Evolutionary conservation across 805 yeast species (phyloP).

Genomic region (Metschnikowia proteae): DNA sequence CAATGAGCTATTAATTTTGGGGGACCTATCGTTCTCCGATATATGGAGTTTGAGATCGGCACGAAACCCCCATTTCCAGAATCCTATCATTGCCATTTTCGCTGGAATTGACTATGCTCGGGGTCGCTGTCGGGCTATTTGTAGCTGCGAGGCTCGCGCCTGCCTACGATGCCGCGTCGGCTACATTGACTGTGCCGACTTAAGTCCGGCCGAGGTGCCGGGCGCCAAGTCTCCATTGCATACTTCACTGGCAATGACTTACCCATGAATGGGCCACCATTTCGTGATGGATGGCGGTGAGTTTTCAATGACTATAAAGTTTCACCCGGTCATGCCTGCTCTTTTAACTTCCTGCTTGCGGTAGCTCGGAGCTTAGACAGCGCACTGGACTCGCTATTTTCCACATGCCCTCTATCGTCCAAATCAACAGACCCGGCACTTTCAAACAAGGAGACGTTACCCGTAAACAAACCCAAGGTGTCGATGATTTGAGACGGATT

Average conservation of each 20-base stretch:
- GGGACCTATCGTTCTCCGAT: slow-evolving; percentile 17
- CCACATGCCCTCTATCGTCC: slow-evolving; percentile 73
- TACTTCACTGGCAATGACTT: background rate
- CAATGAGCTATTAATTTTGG: slow-evolving; percentile 5
- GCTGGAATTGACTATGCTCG: background rate
- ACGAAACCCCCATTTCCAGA: slow-evolving; percentile 38
- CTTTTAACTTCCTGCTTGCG: slow-evolving; percentile 8
- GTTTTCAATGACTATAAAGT: background rate
- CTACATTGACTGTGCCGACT: background rate
- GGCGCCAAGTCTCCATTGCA: background rate
- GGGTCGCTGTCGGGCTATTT: background rate
- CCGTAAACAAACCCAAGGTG: slow-evolving; percentile 73
- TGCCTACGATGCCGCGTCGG: background rate
- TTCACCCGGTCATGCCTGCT: slow-evolving; percentile 3
- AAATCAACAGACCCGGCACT: slow-evolving; percentile 72
- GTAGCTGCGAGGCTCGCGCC: background rate
- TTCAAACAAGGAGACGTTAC: slow-evolving; percentile 74
- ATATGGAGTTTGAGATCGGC: slow-evolving; percentile 29
- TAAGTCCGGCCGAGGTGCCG: background rate
- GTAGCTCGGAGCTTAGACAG: slow-evolving; percentile 36
- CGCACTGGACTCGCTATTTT: slow-evolving; percentile 42
- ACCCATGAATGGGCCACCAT: background rate
- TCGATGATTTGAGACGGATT: slow-evolving; percentile 85
- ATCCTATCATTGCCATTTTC: slow-evolving; percentile 12
- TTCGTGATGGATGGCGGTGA: background rate